A percentile compares a stretch with the other conserved stretches of the same genome.
phyloP scores from a whole-genome alignment of 805 yeast species.

The Tanozyma kutaoensis region DNA sequence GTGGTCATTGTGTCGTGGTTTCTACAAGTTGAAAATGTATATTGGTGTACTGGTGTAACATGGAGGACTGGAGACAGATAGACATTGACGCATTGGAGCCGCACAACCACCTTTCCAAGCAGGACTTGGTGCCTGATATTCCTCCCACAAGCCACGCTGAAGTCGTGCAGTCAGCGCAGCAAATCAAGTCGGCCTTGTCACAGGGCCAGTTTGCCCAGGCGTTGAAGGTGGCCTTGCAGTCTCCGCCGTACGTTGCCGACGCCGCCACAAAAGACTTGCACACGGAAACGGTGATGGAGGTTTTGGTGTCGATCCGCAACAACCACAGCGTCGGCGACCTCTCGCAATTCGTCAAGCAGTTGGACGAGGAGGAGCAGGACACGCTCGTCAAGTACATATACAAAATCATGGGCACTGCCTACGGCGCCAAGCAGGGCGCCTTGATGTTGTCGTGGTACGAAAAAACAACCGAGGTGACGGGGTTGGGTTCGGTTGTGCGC shows the following conservation, averaged over 20 bases:
- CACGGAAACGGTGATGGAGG: conserved; percentile 45
- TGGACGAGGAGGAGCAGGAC: conserved; percentile 57
- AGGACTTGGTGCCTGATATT: conserved; percentile 47
- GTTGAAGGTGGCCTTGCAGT: conserved; percentile 43
- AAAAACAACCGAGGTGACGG: conserved; percentile 70
- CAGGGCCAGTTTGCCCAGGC: conserved; percentile 66
- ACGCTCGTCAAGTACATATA: conserved; percentile 74
- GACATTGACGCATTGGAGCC: conserved; percentile 88
- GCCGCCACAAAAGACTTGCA: conserved; percentile 36
- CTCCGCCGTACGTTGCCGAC: conserved; percentile 77
- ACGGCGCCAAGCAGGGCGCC: conserved; percentile 81
- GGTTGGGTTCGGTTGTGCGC: conserved; percentile 81
- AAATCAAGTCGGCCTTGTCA: conserved; percentile 49
- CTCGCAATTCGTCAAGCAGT: conserved; percentile 39
- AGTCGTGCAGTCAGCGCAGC: conserved; percentile 38
- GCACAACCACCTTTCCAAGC: conserved; percentile 52
- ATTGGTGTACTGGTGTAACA: too few relatives aligned
- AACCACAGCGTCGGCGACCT: conserved; percentile 58
- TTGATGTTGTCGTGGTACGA: conserved; percentile 84
- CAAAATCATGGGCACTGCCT: conserved; percentile 66
- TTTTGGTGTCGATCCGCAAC: conserved; percentile 39
- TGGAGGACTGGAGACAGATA: conserved; percentile 87
- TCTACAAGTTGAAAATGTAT: too few relatives aligned
- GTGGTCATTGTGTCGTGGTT: too few relatives aligned
- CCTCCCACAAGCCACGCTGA: conserved; percentile 33